phyloP scores from a whole-genome alignment of 371 early-diverging fungal genomes.

The Mortierella sp. region DNA sequence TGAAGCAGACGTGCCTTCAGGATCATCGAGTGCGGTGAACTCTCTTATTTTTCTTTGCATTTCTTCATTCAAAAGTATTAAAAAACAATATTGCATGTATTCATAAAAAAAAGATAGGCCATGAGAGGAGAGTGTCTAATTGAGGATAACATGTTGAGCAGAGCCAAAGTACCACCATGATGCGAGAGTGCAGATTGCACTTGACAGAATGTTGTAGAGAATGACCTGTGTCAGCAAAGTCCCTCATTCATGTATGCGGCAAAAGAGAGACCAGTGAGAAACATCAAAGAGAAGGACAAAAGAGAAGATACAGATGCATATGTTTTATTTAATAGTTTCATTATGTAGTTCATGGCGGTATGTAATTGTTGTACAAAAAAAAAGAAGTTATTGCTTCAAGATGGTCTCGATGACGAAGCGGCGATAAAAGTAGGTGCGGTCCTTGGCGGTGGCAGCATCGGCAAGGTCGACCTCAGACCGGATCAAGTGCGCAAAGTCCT shows the following conservation, averaged over 20 bases:
- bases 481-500: slow-evolving; percentile 46
- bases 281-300: neutral
- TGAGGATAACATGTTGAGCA: no score
- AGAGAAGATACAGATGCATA: neutral
- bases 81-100: neutral
- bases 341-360: neutral
- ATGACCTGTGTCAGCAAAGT: neutral
- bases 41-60: neutral
- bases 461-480: slow-evolving; percentile 49
- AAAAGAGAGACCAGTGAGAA: neutral
- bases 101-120: no score
- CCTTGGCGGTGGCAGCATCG: slow-evolving; percentile 52
- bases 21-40: neutral
- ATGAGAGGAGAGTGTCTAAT: no score
- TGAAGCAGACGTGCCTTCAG: no score
- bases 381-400: slow-evolving; percentile 27
- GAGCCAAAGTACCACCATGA: no score
- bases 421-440: slow-evolving; percentile 57
- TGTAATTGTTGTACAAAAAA: neutral
- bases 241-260: neutral
- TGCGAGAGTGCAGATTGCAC: no score
- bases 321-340: neutral
- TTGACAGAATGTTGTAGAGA: neutral
- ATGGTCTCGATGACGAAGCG: slow-evolving; percentile 56
- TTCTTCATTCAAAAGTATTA: neutral